Base-by-base conservation (phyloP, 805 yeast species). In the Blastobotrys mokoenaii region DNA sequence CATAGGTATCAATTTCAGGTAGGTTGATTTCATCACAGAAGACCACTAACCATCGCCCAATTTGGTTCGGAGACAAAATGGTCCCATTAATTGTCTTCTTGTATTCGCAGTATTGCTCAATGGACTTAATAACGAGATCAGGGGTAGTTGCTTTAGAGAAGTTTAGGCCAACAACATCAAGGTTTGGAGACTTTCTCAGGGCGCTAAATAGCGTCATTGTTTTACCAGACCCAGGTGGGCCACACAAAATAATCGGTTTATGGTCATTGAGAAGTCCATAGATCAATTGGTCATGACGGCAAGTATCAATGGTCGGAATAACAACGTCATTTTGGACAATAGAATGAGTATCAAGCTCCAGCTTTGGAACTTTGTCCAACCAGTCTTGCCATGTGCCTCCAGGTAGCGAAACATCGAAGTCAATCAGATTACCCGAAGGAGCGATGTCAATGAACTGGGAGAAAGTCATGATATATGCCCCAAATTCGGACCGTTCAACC, bases 141-240 rank as follows among this genome's bases (percentile, higher is more conserved):
- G 90, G 84, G 0, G 80, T 66, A 0, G 95, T 82, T 15, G 84
- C 88, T 50, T 84, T 84, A 1, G 96, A 86, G 55, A 89, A 87
- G 54, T 87, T 90, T 53, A 90, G 61, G 3, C 86, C 77, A 2
- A 79, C 70, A 2, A 87, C 66, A 16, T 79, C 83, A 47, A 78
- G 67, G 12, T 73, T 69, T 0, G 80, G 72, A 0, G 82, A 71
- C 44, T 68, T 69, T 38, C 84, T 66, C 35, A 90, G 59, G 0
- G 87, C 80, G 40, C 81, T 77, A 52, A 85, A 71, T 15, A 90
- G 64, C 0, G 89, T 79, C 97, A 90, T 89, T 0, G 97, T 89
- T 59, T 90, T 90, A 47, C 97, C 97, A 0, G 96, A 83, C 3
- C 97, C 97, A 0, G 97, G 97, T 0, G 97, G 97, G 2, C 97